A percentile compares a stretch with the other conserved stretches of the same genome.
These are phyloP conservation scores for Talaromyces islandicus DNA, from an alignment of 2,329 filamentous ascomycete species.

Conservation along the genomic window DNA sequence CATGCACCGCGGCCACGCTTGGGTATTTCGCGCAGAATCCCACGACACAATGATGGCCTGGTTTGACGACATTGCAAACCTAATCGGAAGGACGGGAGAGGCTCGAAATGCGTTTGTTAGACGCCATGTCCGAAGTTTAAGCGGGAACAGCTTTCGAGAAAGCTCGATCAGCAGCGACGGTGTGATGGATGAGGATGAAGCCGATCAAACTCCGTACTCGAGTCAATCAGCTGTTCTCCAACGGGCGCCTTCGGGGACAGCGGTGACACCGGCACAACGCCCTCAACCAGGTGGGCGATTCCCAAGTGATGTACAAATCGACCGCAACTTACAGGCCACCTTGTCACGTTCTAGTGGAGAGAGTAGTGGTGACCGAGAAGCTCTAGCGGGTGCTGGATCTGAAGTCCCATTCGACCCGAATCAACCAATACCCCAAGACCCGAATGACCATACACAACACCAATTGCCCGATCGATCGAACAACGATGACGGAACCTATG, in stretches of 20 bases:
- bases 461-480: slow-evolving; percentile 5
- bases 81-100: slow-evolving; percentile 84
- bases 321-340: slow-evolving; percentile 75
- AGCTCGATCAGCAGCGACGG: slow-evolving; percentile 67
- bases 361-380: slow-evolving; percentile 63
- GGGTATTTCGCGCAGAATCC: slow-evolving; percentile 62
- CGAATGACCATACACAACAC: not conserved
- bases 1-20: slow-evolving; percentile 75
- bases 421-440: slow-evolving; percentile 25
- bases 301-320: slow-evolving; percentile 85
- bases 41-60: slow-evolving; percentile 96
- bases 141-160: slow-evolving; percentile 54
- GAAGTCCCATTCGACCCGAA: slow-evolving; percentile 28
- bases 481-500: slow-evolving; percentile 33
- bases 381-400: slow-evolving; percentile 53
- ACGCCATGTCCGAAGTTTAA: slow-evolving; percentile 71
- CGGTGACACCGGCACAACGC: slow-evolving; percentile 51
- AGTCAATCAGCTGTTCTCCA: slow-evolving; percentile 44
- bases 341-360: slow-evolving; percentile 75
- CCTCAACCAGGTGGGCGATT: slow-evolving; percentile 93
- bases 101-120: slow-evolving; percentile 84
- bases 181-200: slow-evolving; percentile 68
- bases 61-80: slow-evolving; percentile 84
- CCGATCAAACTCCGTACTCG: slow-evolving; percentile 60
- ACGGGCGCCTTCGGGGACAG: slow-evolving; percentile 30